These are phyloP conservation scores for Blepharisma japonicum DNA, from an alignment of 73 alveolate species.

Conservation along the genomic window DNA sequence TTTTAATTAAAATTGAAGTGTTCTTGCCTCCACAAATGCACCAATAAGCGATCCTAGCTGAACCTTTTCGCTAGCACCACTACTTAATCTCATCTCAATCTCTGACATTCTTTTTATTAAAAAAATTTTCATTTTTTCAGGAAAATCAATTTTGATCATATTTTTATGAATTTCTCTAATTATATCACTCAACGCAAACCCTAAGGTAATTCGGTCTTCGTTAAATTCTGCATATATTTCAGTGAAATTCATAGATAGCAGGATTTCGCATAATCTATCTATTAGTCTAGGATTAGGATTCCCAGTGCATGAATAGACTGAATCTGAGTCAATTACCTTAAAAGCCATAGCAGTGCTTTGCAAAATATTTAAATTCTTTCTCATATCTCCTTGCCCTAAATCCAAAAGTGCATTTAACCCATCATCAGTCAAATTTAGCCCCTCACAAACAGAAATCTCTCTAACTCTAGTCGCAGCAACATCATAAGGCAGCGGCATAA, in stretches of 20 bases:
- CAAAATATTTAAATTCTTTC: conserved; percentile 89
- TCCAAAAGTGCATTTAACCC: conserved; percentile 72
- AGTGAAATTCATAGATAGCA: conserved; percentile 35
- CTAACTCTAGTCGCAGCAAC: conserved; percentile 54
- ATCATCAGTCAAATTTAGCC: conserved; percentile 46
- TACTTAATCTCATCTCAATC: conserved; percentile 67
- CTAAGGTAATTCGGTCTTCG: conserved; percentile 34
- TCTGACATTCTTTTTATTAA: conserved; percentile 69
- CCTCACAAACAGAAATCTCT: conserved; percentile 71
- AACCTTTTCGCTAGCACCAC: conserved; percentile 68
- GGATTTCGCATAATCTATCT: conserved; percentile 33
- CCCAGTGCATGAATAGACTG: conserved; percentile 87
- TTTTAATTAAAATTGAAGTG: no score
- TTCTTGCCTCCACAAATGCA: conserved; percentile 61
- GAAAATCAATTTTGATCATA: conserved; percentile 41
- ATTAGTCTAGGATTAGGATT: conserved; percentile 80
- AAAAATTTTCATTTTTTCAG: conserved; percentile 46
- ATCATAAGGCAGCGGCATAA: conserved; percentile 74
- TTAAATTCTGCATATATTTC: conserved; percentile 37
- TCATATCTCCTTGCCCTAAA: conserved; percentile 95
- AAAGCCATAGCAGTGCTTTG: conserved; percentile 77
- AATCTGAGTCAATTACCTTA: conserved; percentile 55
- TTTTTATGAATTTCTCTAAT: conserved; percentile 59
- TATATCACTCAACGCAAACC: conserved; percentile 61
- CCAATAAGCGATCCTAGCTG: conserved; percentile 70